Evolutionary conservation across 805 yeast species (phyloP).

Genomic region (Metschnikowia kofuensis): DNA sequence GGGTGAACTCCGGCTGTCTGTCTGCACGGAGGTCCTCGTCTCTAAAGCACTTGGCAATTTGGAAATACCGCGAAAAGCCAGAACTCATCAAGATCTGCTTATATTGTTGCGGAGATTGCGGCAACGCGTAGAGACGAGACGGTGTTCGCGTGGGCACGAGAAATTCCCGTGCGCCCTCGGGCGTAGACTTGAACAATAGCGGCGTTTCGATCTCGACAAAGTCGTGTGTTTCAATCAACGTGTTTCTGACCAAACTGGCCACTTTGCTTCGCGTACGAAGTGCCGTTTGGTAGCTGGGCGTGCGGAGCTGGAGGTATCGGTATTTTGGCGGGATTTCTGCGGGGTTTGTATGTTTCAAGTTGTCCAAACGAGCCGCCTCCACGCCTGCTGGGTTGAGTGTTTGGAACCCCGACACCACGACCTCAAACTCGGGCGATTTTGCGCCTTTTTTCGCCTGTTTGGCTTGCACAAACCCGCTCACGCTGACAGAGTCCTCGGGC

Average conservation of each 20-base stretch:
- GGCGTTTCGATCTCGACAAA: constrained; percentile 94
- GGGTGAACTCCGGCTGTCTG: constrained; percentile 97
- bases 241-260: constrained; percentile 44
- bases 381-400: constrained; percentile 61
- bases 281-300: constrained; percentile 52
- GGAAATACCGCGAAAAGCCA: constrained; percentile 83
- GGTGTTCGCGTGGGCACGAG: constrained; percentile 81
- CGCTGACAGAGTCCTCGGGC: constrained; percentile 68
- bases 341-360: constrained; percentile 48
- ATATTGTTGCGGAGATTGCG: constrained; percentile 98
- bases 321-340: constrained; percentile 72
- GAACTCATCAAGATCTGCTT: constrained; percentile 94
- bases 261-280: constrained; percentile 56
- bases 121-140: constrained; percentile 75
- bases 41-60: constrained; percentile 89
- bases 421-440: constrained; percentile 47
- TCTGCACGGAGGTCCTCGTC: constrained; percentile 95
- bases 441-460: constrained; percentile 24
- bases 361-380: constrained; percentile 66
- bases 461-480: constrained; percentile 51
- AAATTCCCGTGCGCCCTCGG: constrained; percentile 97
- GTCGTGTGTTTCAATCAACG: constrained; percentile 32
- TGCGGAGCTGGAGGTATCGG: constrained; percentile 77
- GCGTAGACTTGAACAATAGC: constrained; percentile 87
- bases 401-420: constrained; percentile 50